Percentiles rank a stretch among this genome's conserved stretches.
phyloP scores from a whole-genome alignment of 805 yeast species.

The Jamesozyma jinghongensis region DNA sequence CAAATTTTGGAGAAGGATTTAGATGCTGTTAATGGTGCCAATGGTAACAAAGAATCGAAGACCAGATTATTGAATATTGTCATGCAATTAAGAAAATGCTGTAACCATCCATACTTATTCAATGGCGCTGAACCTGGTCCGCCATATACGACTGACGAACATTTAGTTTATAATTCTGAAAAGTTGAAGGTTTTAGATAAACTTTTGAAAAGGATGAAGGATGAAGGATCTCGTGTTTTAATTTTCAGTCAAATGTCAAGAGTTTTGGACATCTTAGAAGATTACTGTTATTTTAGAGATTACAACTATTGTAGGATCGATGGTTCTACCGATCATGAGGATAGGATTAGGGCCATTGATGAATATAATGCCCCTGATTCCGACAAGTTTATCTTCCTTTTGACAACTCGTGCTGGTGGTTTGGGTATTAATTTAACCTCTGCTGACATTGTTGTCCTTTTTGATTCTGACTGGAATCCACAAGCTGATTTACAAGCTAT shows the following conservation, averaged over 20 bases:
- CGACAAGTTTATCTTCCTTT: slow-evolving; percentile 59
- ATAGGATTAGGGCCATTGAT: slow-evolving; percentile 66
- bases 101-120: slow-evolving; percentile 76
- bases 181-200: slow-evolving; percentile 66
- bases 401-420: slow-evolving; percentile 87
- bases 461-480: slow-evolving; percentile 83
- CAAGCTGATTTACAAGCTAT: slow-evolving; percentile 84
- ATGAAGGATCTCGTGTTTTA: slow-evolving; percentile 68
- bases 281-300: slow-evolving; percentile 62
- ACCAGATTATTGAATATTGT: slow-evolving; percentile 70
- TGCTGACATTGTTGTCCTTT: slow-evolving; percentile 70
- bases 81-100: slow-evolving; percentile 78
- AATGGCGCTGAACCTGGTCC: slow-evolving; percentile 91
- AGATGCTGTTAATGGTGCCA: slow-evolving; percentile 79
- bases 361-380: slow-evolving; percentile 71
- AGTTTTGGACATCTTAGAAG: slow-evolving; percentile 71
- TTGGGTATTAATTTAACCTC: slow-evolving; percentile 73
- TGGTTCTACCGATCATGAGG: slow-evolving; percentile 74
- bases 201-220: slow-evolving; percentile 48
- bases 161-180: slow-evolving; percentile 61
- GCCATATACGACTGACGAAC: slow-evolving; percentile 79
- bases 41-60: slow-evolving; percentile 64
- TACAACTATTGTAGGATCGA: slow-evolving; percentile 72
- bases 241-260: slow-evolving; percentile 81
- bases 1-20: slow-evolving; percentile 69